These are phyloP conservation scores for Pseudocohnilembus persalinus DNA, from an alignment of 169 alveolate species.

Conservation along the genomic window DNA sequence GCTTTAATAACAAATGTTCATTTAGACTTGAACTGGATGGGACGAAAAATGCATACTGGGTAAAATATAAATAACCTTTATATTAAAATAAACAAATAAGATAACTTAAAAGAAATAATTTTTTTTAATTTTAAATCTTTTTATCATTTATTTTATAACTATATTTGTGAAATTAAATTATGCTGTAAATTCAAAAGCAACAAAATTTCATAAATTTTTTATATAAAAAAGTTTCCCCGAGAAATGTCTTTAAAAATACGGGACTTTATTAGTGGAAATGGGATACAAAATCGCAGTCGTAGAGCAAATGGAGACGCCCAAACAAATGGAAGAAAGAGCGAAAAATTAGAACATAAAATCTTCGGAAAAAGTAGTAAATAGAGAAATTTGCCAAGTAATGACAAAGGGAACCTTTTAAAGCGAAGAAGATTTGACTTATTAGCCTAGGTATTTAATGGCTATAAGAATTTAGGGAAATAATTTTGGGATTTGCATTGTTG, in stretches of 20 bases:
- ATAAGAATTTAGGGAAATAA: constrained; percentile 56
- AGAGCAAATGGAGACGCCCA: constrained; percentile 98
- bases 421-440: constrained; percentile 43
- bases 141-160: no score
- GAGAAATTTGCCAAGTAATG: constrained; percentile 92
- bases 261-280: constrained; percentile 87
- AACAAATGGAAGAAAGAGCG: constrained; percentile 89
- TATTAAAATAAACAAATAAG: no score
- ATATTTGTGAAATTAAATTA: no score
- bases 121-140: no score
- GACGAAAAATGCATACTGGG: constrained; percentile 98
- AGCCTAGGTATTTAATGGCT: constrained; percentile 69
- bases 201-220: no score
- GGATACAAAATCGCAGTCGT: constrained; percentile 98
- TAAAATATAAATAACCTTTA: no score
- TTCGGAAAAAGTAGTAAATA: constrained; percentile 84
- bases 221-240: no score
- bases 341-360: constrained; percentile 38
- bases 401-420: constrained; percentile 93
- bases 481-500: constrained; percentile 87
- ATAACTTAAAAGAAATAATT: no score
- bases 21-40: constrained; percentile 98
- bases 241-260: constrained; percentile 93
- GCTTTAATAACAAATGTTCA: constrained; percentile 94
- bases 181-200: no score